Evolutionary conservation across 1,139 yeast species (phyloP).

Genomic region (Zhuliangozyma parablackwelliae): DNA sequence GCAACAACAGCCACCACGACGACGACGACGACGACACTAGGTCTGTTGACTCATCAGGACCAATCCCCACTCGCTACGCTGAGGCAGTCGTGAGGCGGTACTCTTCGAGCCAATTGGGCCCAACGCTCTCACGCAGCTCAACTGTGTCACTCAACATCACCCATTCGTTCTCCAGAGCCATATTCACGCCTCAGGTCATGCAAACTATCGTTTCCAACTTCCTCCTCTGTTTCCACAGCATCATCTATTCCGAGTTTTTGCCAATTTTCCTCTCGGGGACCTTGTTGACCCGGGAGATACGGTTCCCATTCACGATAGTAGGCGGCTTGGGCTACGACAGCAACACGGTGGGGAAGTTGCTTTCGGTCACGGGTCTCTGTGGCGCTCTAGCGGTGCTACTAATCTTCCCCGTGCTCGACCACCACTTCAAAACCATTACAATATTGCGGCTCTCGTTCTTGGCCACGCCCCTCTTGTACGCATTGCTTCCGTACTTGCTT

Average conservation of each 20-base stretch:
- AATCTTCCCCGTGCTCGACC: conserved; percentile 53
- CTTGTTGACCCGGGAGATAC: conserved; percentile 27
- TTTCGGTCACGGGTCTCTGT: conserved; percentile 53
- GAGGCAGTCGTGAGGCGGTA: conserved; percentile 38
- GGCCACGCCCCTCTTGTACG: conserved; percentile 45
- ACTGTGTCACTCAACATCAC: conserved; percentile 8
- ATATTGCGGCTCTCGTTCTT: conserved; percentile 39
- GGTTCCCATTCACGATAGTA: conserved; percentile 19
- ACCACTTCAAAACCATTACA: conserved; percentile 41
- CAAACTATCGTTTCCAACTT: conserved; percentile 41
- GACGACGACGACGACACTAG: conserved; percentile 2
- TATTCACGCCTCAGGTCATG: conserved; percentile 34
- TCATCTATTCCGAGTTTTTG: conserved; percentile 54
- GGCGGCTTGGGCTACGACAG: conserved; percentile 35
- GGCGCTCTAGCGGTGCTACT: conserved; percentile 51
- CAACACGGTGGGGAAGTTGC: conserved; percentile 47
- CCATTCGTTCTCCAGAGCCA: conserved; percentile 10
- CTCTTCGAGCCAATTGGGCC: conserved; percentile 24
- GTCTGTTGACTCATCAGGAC: conserved; percentile 20
- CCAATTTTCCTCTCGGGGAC: conserved; percentile 58
- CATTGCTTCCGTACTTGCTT: conserved; percentile 47
- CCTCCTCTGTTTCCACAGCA: conserved; percentile 44
- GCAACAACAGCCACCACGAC: conserved; percentile 1
- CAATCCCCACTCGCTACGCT: conserved; percentile 34
- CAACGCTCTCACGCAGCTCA: conserved; percentile 9